Evolutionary conservation across 1,284 basidiomycete genomes (phyloP).

Genomic region (Microbotryum violaceum): DNA sequence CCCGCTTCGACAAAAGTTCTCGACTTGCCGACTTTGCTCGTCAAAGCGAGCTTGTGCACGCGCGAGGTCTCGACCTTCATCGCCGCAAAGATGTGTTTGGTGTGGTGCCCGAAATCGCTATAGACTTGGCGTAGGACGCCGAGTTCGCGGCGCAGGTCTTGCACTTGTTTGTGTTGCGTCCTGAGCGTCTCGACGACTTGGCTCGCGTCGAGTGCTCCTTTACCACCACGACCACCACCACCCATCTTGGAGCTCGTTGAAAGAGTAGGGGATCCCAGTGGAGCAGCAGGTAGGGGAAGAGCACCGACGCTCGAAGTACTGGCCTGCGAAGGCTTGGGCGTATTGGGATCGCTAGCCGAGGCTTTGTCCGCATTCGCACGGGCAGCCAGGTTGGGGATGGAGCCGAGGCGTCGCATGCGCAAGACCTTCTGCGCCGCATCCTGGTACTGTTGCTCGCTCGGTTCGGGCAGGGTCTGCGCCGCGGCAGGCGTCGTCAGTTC

Average conservation of each 20-base stretch:
- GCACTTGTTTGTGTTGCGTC: conserved; percentile 88
- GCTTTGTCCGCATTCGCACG: not conserved
- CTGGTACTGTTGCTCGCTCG: conserved; percentile 30
- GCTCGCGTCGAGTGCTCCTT: not conserved
- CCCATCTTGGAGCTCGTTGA: not conserved
- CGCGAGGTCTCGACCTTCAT: conserved; percentile 74
- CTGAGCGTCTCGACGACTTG: conserved; percentile 74
- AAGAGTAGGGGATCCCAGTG: conserved; percentile 6
- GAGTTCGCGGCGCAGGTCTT: conserved; percentile 83
- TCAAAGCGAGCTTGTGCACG: conserved; percentile 74
- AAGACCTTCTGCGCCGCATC: conserved; percentile 26
- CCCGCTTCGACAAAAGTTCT: conserved; percentile 84
- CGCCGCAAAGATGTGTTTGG: conserved; percentile 70
- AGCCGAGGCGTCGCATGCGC: conserved; percentile 9
- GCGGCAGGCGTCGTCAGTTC: not conserved
- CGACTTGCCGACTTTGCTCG: conserved; percentile 68
- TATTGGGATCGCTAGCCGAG: not conserved
- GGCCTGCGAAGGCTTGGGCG: not conserved
- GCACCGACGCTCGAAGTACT: conserved; percentile 13
- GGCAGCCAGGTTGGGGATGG: not conserved
- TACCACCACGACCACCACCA: conserved; percentile 2
- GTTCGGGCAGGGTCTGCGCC: conserved; percentile 5
- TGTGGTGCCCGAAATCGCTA: conserved; percentile 81
- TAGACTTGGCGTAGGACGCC: conserved; percentile 91
- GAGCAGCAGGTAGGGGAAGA: conserved; percentile 15